Percentiles rank a stretch among this genome's conserved stretches.
Conservation (phyloP, 441 rosid genomes). For the Pelargonium myrrhifolium region DNA sequence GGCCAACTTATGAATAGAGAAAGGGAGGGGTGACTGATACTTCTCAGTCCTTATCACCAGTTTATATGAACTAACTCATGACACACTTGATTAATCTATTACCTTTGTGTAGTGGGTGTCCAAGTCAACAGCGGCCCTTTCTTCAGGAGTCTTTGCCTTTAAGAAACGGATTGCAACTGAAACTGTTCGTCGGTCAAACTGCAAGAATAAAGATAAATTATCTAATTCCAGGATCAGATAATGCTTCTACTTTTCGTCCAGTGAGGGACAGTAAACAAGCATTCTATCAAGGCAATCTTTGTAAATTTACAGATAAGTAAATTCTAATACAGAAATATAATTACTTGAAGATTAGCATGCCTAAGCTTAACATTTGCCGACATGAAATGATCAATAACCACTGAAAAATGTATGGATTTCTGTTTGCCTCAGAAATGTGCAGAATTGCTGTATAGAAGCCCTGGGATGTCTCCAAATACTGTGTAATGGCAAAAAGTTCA, state of each 20-base stretch:
- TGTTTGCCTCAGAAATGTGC: too few relatives aligned
- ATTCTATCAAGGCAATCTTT: background rate
- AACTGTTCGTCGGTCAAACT: conserved; percentile 62
- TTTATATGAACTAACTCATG: background rate
- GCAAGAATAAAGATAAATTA: conserved; percentile 21
- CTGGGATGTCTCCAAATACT: too few relatives aligned
- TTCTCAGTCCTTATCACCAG: background rate
- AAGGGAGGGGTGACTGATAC: too few relatives aligned
- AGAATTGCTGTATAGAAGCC: too few relatives aligned
- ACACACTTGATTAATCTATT: background rate
- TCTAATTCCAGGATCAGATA: background rate
- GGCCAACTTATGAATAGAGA: too few relatives aligned
- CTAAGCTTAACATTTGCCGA: too few relatives aligned
- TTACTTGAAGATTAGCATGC: too few relatives aligned
- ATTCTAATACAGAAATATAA: background rate
- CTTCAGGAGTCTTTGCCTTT: conserved; percentile 79
- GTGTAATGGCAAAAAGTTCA: too few relatives aligned
- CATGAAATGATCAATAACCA: too few relatives aligned
- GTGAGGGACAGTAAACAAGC: too few relatives aligned
- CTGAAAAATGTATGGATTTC: too few relatives aligned
- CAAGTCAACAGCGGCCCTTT: conserved; percentile 94
- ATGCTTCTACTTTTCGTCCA: background rate
- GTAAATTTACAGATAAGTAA: background rate
- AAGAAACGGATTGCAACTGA: conserved; percentile 77
- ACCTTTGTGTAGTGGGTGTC: conserved; percentile 91